Base-by-base conservation (phyloP, 75 land plant genomes). In the Cunninghamia lanceolata region DNA sequence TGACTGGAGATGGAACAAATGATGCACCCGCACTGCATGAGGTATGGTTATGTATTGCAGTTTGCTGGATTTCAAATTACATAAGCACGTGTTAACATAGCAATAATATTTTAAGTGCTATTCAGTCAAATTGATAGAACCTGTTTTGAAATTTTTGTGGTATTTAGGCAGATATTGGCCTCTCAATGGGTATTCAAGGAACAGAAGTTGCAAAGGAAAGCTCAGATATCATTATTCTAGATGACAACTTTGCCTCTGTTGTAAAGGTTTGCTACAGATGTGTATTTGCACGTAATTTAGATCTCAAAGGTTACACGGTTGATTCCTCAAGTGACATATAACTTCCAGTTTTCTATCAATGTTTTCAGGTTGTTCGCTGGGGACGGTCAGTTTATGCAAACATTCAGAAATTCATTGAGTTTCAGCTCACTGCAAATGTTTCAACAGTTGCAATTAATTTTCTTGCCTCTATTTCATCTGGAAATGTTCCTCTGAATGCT, bases 161-260 rank as follows among this genome's bases (percentile, higher is more conserved):
- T n/a, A n/a, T n/a, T n/a, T n/a, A n/a, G n/a, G n/a, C n/a, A n/a
- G n/a, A n/a, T n/a, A n/a, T n/a, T n/a, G n/a, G n/a, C n/a, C n/a
- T n/a, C n/a, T n/a, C n/a, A n/a, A n/a, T n/a, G n/a, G n/a, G n/a
- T n/a, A 97, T 97, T 78, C 95, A 94, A 86, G 99, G 99, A 70
- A 97, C 99, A 40, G 99, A 97, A 89, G 99, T 97, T 85, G 99
- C 99, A 25, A 97, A 97, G 90, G 99, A 97, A 91, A 96, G 95
- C 80, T 93, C 99, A 39, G 99, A 97, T 86, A 96, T 97, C 11
- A 93, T 97, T 82, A 97, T 97, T 56, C 85, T 97, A 87, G n/a
- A n/a, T n/a, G n/a, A n/a, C n/a, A n/a, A n/a, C n/a, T n/a, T n/a
- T n/a, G n/a, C n/a, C n/a, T n/a, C 99, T 34, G 98, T 98, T 85